A percentile compares a stretch with the other conserved stretches of the same genome.
Evolutionary conservation across 2,329 filamentous ascomycete species (phyloP).

Genomic region (Aspergillus quadricinctus): DNA sequence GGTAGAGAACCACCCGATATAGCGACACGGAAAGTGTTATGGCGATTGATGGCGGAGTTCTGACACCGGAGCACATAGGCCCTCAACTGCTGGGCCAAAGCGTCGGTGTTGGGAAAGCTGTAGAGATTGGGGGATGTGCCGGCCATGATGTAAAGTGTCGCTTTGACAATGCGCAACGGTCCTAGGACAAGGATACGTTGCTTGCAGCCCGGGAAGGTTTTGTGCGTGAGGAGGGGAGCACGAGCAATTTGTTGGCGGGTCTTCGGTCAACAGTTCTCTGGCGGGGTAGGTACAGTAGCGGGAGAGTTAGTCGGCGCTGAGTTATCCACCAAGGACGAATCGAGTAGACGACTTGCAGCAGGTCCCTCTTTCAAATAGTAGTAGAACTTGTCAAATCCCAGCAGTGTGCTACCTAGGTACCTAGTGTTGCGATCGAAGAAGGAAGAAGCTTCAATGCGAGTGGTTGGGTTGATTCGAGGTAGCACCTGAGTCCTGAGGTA

Average conservation of each 20-base stretch:
- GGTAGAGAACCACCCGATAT: constrained; percentile 93
- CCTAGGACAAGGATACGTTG: not conserved
- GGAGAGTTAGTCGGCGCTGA: not conserved
- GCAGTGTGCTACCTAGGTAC: not conserved
- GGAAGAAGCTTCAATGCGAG: not conserved
- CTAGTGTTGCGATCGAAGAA: not conserved
- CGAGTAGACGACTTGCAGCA: not conserved
- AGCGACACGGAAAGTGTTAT: constrained; percentile 82
- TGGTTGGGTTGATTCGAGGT: not conserved
- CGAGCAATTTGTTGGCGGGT: not conserved
- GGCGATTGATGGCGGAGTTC: constrained; percentile 71
- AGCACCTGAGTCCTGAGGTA: not conserved
- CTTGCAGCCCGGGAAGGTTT: not conserved
- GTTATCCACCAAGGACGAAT: not conserved
- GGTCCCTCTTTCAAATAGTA: not conserved
- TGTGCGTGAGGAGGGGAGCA: not conserved
- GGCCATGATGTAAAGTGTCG: constrained; percentile 30
- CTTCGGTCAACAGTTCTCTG: constrained; percentile 2
- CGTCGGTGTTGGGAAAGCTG: constrained; percentile 66
- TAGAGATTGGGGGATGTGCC: constrained; percentile 60
- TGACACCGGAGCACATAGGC: constrained; percentile 79
- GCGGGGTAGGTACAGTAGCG: constrained; percentile 3
- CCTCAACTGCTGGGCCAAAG: constrained; percentile 73
- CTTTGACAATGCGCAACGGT: constrained; percentile 1
- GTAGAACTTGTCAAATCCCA: not conserved